Evolutionary conservation across 768 basidiomycete species (phyloP), one percentile per base, ranked within the genome.

Genomic region (Phlebiopsis gigantea): DNA sequence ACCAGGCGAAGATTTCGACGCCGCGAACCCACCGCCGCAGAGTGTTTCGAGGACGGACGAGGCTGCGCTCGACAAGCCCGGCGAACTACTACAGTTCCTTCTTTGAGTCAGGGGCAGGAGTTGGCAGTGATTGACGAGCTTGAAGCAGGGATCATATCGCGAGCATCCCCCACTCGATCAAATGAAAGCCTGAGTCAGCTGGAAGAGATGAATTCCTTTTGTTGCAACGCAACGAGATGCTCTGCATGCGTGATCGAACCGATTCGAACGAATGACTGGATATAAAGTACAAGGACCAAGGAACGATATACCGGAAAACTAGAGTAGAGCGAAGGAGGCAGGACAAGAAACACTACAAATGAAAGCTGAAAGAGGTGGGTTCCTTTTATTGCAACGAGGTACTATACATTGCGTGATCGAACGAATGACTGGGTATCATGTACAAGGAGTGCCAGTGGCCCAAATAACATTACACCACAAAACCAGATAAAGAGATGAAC

Each of bases 181-280:
- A 14, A 39, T 39, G 34, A 39, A 22, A 34, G 50, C 15, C n/a
- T n/a, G n/a, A n/a, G n/a, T n/a, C n/a, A 15, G 29, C 50, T 51
- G 50, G 50, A 51, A 51, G 50, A 51, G 39, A 51, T 34, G 50
- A 24, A 51, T 51, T 34, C 50, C 50, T 39, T 51, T 51, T 51
- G 22, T 28, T 50, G 48, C 46, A 46, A 26, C 29, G 30, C n/a
- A n/a, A n/a, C n/a, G 45, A 10, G 29, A n/a, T 48, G 30, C 8
- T 48, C 9, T 48, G 30, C 29, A 30, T 28, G n/a, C n/a, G n/a
- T n/a, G 21, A 45, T 17, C 24, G 34, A 39, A 45, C 34, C 12
- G 17, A 19, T 9, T 45, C 15, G 21, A 45, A 45, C 24, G 34
- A 39, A 45, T 25, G 34, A 19, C 8, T 24, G 50, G 50, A 31